These are phyloP conservation scores for Pisolithus tinctorius DNA, from an alignment of 768 basidiomycete genomes.

Conservation along the genomic window DNA sequence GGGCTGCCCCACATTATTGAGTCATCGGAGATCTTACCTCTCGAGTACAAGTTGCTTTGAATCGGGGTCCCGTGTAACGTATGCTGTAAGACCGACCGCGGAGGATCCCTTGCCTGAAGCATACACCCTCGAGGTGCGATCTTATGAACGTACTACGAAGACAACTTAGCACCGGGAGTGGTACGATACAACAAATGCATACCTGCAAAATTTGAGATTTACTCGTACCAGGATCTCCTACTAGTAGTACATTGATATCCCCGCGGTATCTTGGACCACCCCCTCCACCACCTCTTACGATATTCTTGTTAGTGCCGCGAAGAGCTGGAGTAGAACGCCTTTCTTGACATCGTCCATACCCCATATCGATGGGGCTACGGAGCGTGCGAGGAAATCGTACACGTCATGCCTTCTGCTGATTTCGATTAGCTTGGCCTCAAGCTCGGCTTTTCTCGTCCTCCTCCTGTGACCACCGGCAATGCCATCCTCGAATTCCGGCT, in stretches of 20 bases:
- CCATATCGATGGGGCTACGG: constrained; percentile 93
- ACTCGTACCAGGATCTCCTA: constrained; percentile 95
- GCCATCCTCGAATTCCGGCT: constrained; percentile 50
- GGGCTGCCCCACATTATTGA: not conserved
- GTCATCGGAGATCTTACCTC: constrained; percentile 48
- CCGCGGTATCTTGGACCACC: constrained; percentile 96
- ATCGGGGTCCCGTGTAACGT: constrained; percentile 96
- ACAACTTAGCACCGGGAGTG: not conserved
- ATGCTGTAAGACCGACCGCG: constrained; percentile 96
- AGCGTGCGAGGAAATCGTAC: constrained; percentile 78
- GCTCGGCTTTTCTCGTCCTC: constrained; percentile 50
- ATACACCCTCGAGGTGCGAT: constrained; percentile 95
- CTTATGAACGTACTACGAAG: constrained; percentile 88
- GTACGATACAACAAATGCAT: constrained; percentile 11
- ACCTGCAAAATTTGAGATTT: constrained; percentile 95
- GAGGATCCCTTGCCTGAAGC: constrained; percentile 99
- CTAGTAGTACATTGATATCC: constrained; percentile 95
- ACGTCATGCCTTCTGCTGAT: constrained; percentile 73
- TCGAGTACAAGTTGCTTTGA: constrained; percentile 97
- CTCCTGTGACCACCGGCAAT: constrained; percentile 29
- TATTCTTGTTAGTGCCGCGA: constrained; percentile 96
- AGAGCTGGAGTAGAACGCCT: constrained; percentile 91
- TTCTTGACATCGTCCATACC: constrained; percentile 99
- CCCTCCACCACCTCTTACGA: constrained; percentile 86
- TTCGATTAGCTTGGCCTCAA: constrained; percentile 71